Evolutionary conservation across 305 asterid genomes (phyloP).

Genomic region (Fraxinus nigra): DNA sequence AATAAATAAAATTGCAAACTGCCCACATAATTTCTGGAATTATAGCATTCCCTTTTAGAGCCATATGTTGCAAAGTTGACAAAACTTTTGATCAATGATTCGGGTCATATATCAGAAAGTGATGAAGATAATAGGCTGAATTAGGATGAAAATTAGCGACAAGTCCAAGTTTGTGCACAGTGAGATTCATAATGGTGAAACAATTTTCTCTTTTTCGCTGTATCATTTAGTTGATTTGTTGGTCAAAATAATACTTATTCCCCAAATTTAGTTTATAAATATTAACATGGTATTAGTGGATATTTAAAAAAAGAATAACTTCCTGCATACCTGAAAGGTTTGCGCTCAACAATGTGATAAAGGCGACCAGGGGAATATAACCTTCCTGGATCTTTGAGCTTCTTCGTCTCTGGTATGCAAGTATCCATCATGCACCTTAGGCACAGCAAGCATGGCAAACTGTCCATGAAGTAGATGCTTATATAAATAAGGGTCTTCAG

Average conservation of each 20-base stretch:
- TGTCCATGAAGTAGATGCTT: constrained; percentile 26
- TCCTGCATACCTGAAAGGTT: constrained; percentile 61
- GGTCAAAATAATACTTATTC: neutral
- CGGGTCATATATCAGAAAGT: neutral
- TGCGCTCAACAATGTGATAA: constrained; percentile 85
- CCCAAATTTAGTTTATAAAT: neutral
- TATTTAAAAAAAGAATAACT: neutral
- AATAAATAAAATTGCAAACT: neutral
- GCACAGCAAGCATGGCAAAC: constrained; percentile 86
- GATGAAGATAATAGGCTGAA: neutral
- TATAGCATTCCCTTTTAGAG: neutral
- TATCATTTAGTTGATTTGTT: neutral
- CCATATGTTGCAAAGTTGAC: neutral
- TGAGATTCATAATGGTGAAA: neutral
- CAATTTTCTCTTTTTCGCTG: neutral
- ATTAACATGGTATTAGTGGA: neutral
- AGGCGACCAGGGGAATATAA: constrained; percentile 89
- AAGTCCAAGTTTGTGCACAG: neutral
- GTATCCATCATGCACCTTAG: constrained; percentile 80
- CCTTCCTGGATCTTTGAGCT: constrained; percentile 78
- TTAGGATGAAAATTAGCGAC: neutral
- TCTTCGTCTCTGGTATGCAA: constrained; percentile 69
- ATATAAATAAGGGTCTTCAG: neutral
- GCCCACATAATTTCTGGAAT: neutral
- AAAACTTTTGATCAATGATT: neutral